Evolutionary conservation across 169 alveolate species (phyloP).

Genomic region (Cystoisospora suis): DNA sequence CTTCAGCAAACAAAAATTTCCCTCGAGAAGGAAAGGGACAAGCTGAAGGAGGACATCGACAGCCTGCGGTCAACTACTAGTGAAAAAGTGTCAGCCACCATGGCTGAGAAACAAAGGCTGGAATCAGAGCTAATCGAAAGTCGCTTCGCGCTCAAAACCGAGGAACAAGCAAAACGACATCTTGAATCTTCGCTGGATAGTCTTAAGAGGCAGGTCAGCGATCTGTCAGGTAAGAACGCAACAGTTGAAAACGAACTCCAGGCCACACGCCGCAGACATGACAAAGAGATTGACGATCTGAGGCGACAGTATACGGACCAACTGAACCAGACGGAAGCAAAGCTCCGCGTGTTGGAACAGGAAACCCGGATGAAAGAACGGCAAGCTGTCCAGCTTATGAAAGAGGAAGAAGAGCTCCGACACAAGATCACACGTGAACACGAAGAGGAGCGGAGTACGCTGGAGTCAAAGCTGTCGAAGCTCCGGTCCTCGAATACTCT

Average conservation of each 20-base stretch:
- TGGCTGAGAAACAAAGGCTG: slow-evolving; percentile 35
- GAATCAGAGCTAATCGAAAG: neutral
- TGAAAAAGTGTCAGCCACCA: slow-evolving; percentile 35
- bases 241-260: slow-evolving; percentile 38
- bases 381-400: slow-evolving; percentile 51
- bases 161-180: slow-evolving; percentile 44
- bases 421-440: slow-evolving; percentile 45
- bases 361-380: slow-evolving; percentile 48
- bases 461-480: slow-evolving; percentile 56
- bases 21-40: slow-evolving; percentile 46
- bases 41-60: slow-evolving; percentile 48
- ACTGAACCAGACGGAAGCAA: slow-evolving; percentile 40
- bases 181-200: slow-evolving; percentile 27
- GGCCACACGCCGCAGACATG: slow-evolving; percentile 41
- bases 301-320: slow-evolving; percentile 31
- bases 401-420: slow-evolving; percentile 47
- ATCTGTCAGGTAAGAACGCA: slow-evolving; percentile 40
- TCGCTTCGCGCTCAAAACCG: slow-evolving; percentile 41
- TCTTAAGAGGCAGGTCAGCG: slow-evolving; percentile 45
- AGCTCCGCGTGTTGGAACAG: slow-evolving; percentile 39
- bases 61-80: slow-evolving; percentile 36
- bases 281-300: slow-evolving; percentile 43
- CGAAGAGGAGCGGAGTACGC: slow-evolving; percentile 32
- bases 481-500: neutral
- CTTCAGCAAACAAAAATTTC: slow-evolving; percentile 59